Conservation (phyloP, 2,329 filamentous ascomycete genomes). For the Colletotrichum siamense region DNA sequence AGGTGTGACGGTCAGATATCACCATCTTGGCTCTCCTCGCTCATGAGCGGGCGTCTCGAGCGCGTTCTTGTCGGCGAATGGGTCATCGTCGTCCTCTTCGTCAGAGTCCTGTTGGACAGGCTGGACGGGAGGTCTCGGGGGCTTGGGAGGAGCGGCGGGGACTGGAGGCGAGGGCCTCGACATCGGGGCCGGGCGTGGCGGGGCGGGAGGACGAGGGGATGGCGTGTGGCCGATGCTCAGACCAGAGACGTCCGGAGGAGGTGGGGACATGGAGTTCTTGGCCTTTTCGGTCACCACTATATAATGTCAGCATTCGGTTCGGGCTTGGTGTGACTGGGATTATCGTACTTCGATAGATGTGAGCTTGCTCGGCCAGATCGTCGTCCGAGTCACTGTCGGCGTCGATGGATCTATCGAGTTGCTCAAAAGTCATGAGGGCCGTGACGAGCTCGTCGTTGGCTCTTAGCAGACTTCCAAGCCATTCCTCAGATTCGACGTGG, state of each 20-base stretch:
- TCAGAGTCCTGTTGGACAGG: conserved; percentile 46
- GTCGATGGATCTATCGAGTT: conserved; percentile 86
- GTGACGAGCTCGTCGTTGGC: conserved; percentile 96
- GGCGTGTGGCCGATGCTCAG: conserved; percentile 45
- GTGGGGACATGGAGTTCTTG: conserved; percentile 49
- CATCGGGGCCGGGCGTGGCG: conserved; percentile 50
- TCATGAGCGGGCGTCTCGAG: conserved; percentile 38
- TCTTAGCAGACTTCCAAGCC: conserved; percentile 87
- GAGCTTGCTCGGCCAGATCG: conserved; percentile 70
- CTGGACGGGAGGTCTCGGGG: conserved; percentile 36
- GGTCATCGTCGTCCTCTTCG: conserved; percentile 77
- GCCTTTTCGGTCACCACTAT: conserved; percentile 60
- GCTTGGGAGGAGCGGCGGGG: conserved; percentile 41
- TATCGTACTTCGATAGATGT: conserved; percentile 63
- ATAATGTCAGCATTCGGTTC: conserved; percentile 25
- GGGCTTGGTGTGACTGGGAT: background rate
- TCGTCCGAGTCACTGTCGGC: conserved; percentile 75
- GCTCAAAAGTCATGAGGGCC: conserved; percentile 92
- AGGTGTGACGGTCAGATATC: conserved; percentile 7
- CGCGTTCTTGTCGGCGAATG: conserved; percentile 84
- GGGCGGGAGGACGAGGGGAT: conserved; percentile 47
- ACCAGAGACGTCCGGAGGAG: conserved; percentile 48
- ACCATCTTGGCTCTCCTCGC: conserved; percentile 20
- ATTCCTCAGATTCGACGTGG: conserved; percentile 88
- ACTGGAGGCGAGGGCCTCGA: conserved; percentile 54